phyloP scores from a whole-genome alignment of 2,329 filamentous ascomycete genomes.

The Fusarium hostae region DNA sequence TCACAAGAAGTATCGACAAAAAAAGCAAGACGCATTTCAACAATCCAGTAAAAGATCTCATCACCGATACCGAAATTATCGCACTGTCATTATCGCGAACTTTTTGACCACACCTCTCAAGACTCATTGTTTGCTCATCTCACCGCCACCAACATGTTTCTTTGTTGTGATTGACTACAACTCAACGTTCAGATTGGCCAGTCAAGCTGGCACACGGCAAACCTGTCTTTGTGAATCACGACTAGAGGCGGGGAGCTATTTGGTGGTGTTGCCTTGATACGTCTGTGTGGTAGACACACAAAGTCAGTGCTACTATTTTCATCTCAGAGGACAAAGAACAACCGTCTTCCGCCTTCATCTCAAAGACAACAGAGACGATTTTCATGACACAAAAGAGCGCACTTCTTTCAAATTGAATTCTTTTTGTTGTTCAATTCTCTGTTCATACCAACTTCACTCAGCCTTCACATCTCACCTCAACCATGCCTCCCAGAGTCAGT shows the following conservation, averaged over 20 bases:
- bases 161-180: conserved; percentile 39
- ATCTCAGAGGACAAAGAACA: conserved; percentile 33
- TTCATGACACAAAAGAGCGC: conserved; percentile 38
- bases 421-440: conserved; percentile 6
- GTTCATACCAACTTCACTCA: background rate
- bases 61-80: background rate
- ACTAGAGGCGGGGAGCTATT: conserved; percentile 7
- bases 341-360: conserved; percentile 1
- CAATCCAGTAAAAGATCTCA: background rate
- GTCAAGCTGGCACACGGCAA: conserved; percentile 18
- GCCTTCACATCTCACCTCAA: background rate
- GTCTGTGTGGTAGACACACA: conserved; percentile 4
- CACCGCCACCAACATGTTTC: conserved; percentile 43
- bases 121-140: conserved; percentile 11
- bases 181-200: conserved; percentile 34
- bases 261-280: conserved; percentile 5
- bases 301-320: conserved; percentile 34
- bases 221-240: conserved; percentile 17
- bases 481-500: conserved; percentile 41
- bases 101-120: background rate
- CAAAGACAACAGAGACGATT: conserved; percentile 6
- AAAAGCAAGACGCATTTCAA: conserved; percentile 16
- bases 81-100: background rate
- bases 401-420: background rate
- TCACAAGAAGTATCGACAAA: conserved; percentile 34